phyloP scores from a whole-genome alignment of 768 basidiomycete species.

The Mycena sanguinolenta region DNA sequence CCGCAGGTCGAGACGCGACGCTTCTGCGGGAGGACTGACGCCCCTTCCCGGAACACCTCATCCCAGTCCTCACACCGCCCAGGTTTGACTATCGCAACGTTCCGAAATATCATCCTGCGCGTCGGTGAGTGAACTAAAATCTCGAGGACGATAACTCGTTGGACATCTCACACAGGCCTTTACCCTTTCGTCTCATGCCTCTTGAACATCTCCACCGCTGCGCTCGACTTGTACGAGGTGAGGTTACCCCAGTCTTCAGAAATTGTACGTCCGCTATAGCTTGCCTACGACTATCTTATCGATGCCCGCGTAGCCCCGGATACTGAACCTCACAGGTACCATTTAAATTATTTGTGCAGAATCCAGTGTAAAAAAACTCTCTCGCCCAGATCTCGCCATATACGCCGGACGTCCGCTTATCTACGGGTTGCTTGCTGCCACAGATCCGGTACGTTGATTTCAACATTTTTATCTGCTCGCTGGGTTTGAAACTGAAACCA shows the following conservation, averaged over 20 bases:
- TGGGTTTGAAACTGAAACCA: not conserved
- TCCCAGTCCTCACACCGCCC: slow-evolving; percentile 5
- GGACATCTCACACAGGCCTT: slow-evolving; percentile 10
- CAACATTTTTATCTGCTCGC: not conserved
- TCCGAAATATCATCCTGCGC: slow-evolving; percentile 11
- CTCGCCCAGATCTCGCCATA: slow-evolving; percentile 12
- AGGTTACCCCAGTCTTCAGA: not conserved
- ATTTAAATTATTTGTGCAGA: not conserved
- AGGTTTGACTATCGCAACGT: slow-evolving; percentile 12
- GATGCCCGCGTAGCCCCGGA: slow-evolving; percentile 4
- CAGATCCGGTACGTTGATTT: slow-evolving; percentile 19
- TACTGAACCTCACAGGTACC: slow-evolving; percentile 11
- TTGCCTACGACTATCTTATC: slow-evolving; percentile 1
- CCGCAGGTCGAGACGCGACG: not conserved
- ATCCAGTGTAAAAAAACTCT: not conserved
- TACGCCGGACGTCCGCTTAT: slow-evolving; percentile 12
- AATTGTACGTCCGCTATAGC: slow-evolving; percentile 3
- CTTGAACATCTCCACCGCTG: slow-evolving; percentile 6
- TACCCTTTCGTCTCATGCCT: slow-evolving; percentile 16
- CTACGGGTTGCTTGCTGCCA: slow-evolving; percentile 6
- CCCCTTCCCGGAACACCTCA: not conserved
- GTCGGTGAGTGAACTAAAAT: not conserved
- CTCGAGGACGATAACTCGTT: not conserved
- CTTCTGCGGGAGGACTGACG: not conserved
- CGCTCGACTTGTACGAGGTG: slow-evolving; percentile 4